Conservation (phyloP, 768 basidiomycete species). For the Suillus ampliporus region DNA sequence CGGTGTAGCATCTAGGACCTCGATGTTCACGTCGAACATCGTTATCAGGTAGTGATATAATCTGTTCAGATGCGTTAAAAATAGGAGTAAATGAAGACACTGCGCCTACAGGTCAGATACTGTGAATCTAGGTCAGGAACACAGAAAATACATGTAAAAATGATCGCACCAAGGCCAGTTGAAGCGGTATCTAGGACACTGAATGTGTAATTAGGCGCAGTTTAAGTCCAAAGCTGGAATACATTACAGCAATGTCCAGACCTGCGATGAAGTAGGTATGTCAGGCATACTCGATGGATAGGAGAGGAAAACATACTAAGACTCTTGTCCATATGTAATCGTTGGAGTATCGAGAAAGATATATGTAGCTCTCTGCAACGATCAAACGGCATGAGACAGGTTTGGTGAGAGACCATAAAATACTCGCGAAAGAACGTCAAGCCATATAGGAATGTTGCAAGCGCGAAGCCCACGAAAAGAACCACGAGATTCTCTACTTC, state of each 20-base stretch:
- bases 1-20: constrained; percentile 31
- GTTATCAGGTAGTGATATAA: constrained; percentile 35
- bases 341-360: constrained; percentile 32
- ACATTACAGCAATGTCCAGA: constrained; percentile 24
- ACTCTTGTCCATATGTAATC: constrained; percentile 25
- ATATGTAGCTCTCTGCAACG: constrained; percentile 33
- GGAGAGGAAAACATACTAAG: constrained; percentile 21
- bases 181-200: constrained; percentile 32
- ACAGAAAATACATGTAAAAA: not conserved
- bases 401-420: not conserved
- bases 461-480: constrained; percentile 35
- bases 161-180: constrained; percentile 32
- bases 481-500: constrained; percentile 32
- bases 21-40: constrained; percentile 29
- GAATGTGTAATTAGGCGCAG: not conserved
- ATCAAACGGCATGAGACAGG: not conserved
- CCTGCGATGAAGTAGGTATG: constrained; percentile 17
- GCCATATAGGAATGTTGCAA: constrained; percentile 35
- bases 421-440: constrained; percentile 40
- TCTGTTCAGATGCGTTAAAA: constrained; percentile 23
- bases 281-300: not conserved
- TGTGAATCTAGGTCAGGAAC: constrained; percentile 19
- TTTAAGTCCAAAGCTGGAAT: not conserved
- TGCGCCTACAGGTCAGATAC: constrained; percentile 33
- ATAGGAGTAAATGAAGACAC: not conserved